Percentiles rank a stretch among this genome's conserved stretches.
phyloP scores from a whole-genome alignment of 805 yeast species.

The Kodamaea laetipori region DNA sequence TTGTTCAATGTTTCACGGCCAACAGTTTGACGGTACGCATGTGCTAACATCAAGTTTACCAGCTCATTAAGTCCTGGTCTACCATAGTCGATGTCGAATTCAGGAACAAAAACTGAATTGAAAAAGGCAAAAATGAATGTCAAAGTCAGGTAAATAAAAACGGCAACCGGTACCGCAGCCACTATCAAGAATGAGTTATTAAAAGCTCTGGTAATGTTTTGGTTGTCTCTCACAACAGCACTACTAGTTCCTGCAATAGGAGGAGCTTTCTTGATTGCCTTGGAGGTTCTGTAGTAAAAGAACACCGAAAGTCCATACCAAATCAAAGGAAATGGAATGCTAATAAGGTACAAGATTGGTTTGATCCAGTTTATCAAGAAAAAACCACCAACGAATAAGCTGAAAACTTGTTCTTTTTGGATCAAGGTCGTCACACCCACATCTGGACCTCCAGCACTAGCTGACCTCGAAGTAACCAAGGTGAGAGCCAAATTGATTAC shows the following conservation, averaged over 20 bases:
- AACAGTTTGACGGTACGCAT: not conserved
- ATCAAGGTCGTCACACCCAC: too few relatives aligned
- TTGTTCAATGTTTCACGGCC: not conserved
- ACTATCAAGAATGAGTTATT: not conserved
- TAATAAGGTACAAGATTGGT: not conserved
- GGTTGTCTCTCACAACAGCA: not conserved
- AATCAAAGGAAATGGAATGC: conserved; percentile 4
- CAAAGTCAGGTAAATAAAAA: not conserved
- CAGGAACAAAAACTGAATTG: not conserved
- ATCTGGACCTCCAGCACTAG: too few relatives aligned
- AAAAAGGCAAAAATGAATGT: not conserved
- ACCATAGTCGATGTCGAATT: not conserved
- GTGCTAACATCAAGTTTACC: not conserved
- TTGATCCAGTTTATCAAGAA: not conserved
- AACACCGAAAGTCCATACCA: conserved; percentile 19
- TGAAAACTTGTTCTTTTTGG: too few relatives aligned
- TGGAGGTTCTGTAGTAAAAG: conserved; percentile 26
- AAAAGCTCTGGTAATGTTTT: not conserved
- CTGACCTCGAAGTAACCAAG: not conserved
- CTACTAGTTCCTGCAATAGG: conserved; percentile 19
- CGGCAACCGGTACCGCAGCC: not conserved
- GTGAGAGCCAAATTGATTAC: not conserved
- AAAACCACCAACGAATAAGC: too few relatives aligned
- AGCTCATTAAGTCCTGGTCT: conserved; percentile 1
- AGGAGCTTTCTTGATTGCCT: conserved; percentile 26